Base-by-base conservation (phyloP, 2,329 filamentous ascomycete species). In the Verticillium albo-atrum region DNA sequence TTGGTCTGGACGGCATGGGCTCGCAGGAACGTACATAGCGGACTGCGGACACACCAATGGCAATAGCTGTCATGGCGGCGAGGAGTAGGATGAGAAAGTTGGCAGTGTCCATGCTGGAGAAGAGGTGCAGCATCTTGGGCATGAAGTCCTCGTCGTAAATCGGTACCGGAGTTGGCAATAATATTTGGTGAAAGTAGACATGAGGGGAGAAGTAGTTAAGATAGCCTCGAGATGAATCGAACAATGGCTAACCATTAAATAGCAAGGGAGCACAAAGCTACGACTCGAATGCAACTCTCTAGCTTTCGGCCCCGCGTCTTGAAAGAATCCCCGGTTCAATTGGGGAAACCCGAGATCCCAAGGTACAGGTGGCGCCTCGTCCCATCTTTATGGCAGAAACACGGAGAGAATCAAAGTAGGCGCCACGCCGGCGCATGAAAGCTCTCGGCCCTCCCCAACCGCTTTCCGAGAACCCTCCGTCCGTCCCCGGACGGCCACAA, bases 101-200 rank as follows among this genome's bases (percentile, higher is more conserved):
- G 30, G 58, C 23, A 37, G 52, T 57, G 20, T 55, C 56, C 59
- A 56, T 63, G 53, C 55, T 54, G 23, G 52, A 34, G 53, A 64
- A 59, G 54, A 61, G 62, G 50, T 57, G 60, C 57, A 64, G 55
- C 62, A 64, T 64, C 7, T 55, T 55, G 60, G 30, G 20, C 6
- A 23, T 3, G 4, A 50, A 50, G n/a, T 23, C 6, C 3, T 23
- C 34, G 34, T 35, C 34, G 34, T 15, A n/a, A 15, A 32, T n/a
- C n/a, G n/a, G n/a, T n/a, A n/a, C n/a, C n/a, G n/a, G n/a, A n/a
- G n/a, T n/a, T n/a, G n/a, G n/a, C n/a, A n/a, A n/a, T n/a, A n/a
- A n/a, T n/a, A n/a, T n/a, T n/a, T n/a, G n/a, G n/a, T n/a, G n/a
- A n/a, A n/a, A n/a, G n/a, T n/a, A n/a, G n/a, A n/a, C n/a, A n/a